These are phyloP conservation scores for Yamadazyma diddensiae DNA, from an alignment of 1,139 yeast species.

Conservation along the genomic window DNA sequence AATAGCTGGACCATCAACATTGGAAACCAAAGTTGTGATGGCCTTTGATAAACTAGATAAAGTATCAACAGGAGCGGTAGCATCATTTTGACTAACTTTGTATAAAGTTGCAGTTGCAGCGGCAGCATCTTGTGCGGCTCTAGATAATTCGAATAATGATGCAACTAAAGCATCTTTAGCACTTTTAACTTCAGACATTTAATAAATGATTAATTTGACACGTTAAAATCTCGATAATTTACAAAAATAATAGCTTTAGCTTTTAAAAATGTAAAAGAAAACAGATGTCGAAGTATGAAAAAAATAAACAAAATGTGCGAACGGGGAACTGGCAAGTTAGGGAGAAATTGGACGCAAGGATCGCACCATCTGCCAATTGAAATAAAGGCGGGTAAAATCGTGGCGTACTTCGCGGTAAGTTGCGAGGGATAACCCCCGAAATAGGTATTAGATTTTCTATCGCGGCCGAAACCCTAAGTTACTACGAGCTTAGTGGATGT, in stretches of 20 bases:
- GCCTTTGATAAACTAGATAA: conserved; percentile 32
- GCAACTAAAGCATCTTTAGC: conserved; percentile 62
- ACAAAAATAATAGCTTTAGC: neutral
- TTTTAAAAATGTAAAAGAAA: conserved; percentile 1
- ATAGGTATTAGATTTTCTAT: neutral
- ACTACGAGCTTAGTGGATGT: too few relatives aligned
- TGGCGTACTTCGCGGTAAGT: neutral
- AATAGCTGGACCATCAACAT: conserved; percentile 11
- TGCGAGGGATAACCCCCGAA: neutral
- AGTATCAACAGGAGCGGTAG: conserved; percentile 22
- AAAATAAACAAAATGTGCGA: neutral
- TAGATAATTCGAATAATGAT: conserved; percentile 73
- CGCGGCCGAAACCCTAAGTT: too few relatives aligned
- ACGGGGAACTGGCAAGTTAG: neutral
- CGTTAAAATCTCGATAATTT: neutral
- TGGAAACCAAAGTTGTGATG: conserved; percentile 18
- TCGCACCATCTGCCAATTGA: conserved; percentile 2
- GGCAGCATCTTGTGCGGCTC: conserved; percentile 79
- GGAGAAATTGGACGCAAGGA: conserved; percentile 1
- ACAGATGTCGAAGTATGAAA: neutral
- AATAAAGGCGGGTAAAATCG: conserved; percentile 1
- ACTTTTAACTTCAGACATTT: conserved; percentile 35
- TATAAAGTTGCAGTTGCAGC: conserved; percentile 73
- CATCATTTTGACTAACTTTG: conserved; percentile 43
- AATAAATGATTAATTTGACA: neutral